A percentile compares a stretch with the other conserved stretches of the same genome.
Evolutionary conservation across 2,329 filamentous ascomycete species (phyloP).

Genomic region (Pleoardoris graminearum): DNA sequence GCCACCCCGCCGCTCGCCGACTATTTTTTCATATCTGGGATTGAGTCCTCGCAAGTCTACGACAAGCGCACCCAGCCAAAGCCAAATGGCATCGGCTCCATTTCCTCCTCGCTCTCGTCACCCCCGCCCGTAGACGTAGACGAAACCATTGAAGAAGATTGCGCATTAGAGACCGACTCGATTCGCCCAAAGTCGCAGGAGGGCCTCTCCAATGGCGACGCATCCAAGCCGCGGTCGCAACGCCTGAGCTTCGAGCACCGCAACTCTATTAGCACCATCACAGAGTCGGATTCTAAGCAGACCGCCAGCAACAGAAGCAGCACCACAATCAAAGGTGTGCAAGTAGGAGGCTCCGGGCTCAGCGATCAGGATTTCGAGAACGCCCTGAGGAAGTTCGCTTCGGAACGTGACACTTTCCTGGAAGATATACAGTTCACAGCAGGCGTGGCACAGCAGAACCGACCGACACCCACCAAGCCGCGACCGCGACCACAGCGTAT

Average conservation of each 20-base stretch:
- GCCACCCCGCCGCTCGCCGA: slow-evolving; percentile 62
- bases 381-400: slow-evolving; percentile 89
- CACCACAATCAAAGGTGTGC: slow-evolving; percentile 60
- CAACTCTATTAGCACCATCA: slow-evolving; percentile 57
- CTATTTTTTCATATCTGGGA: slow-evolving; percentile 66
- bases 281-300: slow-evolving; percentile 49
- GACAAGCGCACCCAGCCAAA: slow-evolving; percentile 48
- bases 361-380: slow-evolving; percentile 91
- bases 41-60: slow-evolving; percentile 57
- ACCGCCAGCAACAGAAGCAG: slow-evolving; percentile 67
- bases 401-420: slow-evolving; percentile 90
- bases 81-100: slow-evolving; percentile 27
- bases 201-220: slow-evolving; percentile 47
- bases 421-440: slow-evolving; percentile 89
- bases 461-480: slow-evolving; percentile 63
- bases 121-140: slow-evolving; percentile 45
- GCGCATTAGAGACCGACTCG: slow-evolving; percentile 57
- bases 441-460: slow-evolving; percentile 61
- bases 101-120: slow-evolving; percentile 35
- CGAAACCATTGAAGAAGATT: slow-evolving; percentile 65
- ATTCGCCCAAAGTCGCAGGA: slow-evolving; percentile 50
- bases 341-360: slow-evolving; percentile 49
- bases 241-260: slow-evolving; percentile 53
- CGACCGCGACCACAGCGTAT: slow-evolving; percentile 82
- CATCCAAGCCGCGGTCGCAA: slow-evolving; percentile 40